Percentiles rank a stretch among this genome's conserved stretches.
phyloP scores from a whole-genome alignment of 257 asterid species.

The Osmanthus fragrans region DNA sequence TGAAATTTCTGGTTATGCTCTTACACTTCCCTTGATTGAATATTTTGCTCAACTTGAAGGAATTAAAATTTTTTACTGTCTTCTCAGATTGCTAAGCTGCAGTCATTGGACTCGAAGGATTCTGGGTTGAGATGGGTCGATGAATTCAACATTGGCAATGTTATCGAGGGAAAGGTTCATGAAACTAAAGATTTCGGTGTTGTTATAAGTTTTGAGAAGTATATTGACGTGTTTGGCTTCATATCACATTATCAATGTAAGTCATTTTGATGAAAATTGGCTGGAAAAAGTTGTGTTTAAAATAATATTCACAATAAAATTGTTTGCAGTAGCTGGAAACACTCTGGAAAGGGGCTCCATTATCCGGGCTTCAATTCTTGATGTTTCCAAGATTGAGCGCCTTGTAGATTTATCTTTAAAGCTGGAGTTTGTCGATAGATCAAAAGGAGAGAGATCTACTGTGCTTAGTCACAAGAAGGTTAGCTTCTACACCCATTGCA shows the following conservation, averaged over 20 bases:
- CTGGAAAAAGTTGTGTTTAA: background rate
- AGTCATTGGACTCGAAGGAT: conserved; percentile 48
- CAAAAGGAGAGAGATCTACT: conserved; percentile 39
- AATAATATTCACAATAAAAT: conserved; percentile 12
- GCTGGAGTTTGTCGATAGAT: conserved; percentile 57
- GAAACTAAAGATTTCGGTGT: conserved; percentile 82
- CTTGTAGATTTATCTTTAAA: conserved; percentile 86
- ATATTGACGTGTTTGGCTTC: conserved; percentile 71
- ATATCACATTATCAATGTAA: conserved; percentile 84
- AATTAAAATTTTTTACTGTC: conserved; percentile 13
- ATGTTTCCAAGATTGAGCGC: conserved; percentile 81
- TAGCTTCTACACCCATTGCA: conserved; percentile 9
- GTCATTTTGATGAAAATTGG: conserved; percentile 29
- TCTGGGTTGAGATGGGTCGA: conserved; percentile 56
- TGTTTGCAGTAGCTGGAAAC: conserved; percentile 69
- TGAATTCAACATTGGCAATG: conserved; percentile 57
- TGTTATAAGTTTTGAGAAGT: conserved; percentile 70
- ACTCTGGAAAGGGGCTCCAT: conserved; percentile 50
- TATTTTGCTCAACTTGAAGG: background rate
- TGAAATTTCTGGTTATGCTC: background rate
- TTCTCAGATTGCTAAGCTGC: conserved; percentile 77
- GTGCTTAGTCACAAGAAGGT: conserved; percentile 58
- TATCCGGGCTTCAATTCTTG: conserved; percentile 76
- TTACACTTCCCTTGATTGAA: background rate
- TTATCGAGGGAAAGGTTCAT: conserved; percentile 72